Evolutionary conservation across 1,284 basidiomycete species (phyloP).

Genomic region (Boletus sp.): DNA sequence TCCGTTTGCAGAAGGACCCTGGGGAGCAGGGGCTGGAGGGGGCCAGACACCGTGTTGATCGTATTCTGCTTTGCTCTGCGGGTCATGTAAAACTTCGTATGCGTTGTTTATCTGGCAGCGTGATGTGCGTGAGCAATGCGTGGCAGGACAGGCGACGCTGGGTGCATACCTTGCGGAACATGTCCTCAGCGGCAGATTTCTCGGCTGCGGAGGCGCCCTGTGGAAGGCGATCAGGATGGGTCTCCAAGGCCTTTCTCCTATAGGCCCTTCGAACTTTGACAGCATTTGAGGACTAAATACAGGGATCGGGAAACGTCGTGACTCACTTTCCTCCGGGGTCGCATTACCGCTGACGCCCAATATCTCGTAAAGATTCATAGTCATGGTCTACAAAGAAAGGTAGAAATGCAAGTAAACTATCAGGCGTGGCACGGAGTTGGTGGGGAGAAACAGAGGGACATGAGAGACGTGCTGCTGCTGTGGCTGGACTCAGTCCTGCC

Average conservation of each 20-base stretch:
- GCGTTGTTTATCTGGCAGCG: conserved; percentile 44
- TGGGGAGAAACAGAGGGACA: background rate
- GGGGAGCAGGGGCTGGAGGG: conserved; percentile 44
- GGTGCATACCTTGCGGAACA: conserved; percentile 40
- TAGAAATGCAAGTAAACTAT: background rate
- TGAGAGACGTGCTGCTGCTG: conserved; percentile 1
- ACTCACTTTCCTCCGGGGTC: conserved; percentile 43
- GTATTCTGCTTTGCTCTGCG: conserved; percentile 53
- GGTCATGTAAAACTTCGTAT: conserved; percentile 46
- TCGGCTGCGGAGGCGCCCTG: conserved; percentile 36
- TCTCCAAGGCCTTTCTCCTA: conserved; percentile 42
- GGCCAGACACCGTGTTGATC: conserved; percentile 71
- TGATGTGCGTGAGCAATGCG: background rate
- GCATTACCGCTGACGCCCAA: conserved; percentile 39
- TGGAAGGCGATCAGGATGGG: conserved; percentile 48
- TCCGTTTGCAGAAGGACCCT: conserved; percentile 30
- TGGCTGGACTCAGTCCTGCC: conserved; percentile 18
- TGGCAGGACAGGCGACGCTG: background rate
- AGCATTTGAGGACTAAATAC: conserved; percentile 1
- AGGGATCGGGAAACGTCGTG: background rate
- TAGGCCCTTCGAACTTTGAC: conserved; percentile 47
- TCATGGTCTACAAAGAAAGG: conserved; percentile 36
- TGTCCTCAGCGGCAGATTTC: conserved; percentile 42
- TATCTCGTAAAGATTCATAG: conserved; percentile 54
- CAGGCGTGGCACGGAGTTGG: background rate